phyloP scores from a whole-genome alignment of 352 stramenopile genomes.

The Phytophthora pisi region DNA sequence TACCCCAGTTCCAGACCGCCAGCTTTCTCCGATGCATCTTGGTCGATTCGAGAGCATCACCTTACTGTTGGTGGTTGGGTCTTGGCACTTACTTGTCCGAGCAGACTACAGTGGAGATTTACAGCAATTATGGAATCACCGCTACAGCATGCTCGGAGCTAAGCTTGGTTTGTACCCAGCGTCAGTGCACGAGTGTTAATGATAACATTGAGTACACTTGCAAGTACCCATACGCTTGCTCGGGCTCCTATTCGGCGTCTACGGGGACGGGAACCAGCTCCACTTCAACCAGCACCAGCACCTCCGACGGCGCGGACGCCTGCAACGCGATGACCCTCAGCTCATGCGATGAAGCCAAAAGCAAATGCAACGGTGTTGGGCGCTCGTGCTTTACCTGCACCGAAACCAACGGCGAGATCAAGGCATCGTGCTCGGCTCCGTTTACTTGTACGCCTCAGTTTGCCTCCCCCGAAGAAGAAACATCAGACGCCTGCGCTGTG shows the following conservation, averaged over 20 bases:
- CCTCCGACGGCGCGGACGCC: not conserved
- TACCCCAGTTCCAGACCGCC: not conserved
- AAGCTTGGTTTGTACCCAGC: too few species aligned
- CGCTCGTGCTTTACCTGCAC: constrained; percentile 21
- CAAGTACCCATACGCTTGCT: not conserved
- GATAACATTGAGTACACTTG: too few species aligned
- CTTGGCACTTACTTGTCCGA: not conserved
- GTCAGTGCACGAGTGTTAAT: too few species aligned
- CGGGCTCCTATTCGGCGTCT: constrained; percentile 1
- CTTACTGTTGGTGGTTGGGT: too few species aligned
- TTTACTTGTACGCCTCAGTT: not conserved
- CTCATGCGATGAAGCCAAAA: constrained; percentile 16
- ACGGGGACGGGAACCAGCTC: not conserved
- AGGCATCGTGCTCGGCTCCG: constrained; percentile 17
- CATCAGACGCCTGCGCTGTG: constrained; percentile 8
- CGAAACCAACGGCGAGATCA: constrained; percentile 8
- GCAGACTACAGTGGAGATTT: too few species aligned
- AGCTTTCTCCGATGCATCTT: not conserved
- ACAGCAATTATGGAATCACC: too few species aligned
- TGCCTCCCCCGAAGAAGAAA: not conserved
- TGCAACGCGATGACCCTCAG: constrained; percentile 7
- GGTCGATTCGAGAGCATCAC: not conserved
- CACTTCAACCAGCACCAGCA: not conserved
- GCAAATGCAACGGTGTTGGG: constrained; percentile 5
- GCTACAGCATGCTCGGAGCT: too few species aligned